Conservation (phyloP, 75 land plant genomes). For the Gnetum montanum region DNA sequence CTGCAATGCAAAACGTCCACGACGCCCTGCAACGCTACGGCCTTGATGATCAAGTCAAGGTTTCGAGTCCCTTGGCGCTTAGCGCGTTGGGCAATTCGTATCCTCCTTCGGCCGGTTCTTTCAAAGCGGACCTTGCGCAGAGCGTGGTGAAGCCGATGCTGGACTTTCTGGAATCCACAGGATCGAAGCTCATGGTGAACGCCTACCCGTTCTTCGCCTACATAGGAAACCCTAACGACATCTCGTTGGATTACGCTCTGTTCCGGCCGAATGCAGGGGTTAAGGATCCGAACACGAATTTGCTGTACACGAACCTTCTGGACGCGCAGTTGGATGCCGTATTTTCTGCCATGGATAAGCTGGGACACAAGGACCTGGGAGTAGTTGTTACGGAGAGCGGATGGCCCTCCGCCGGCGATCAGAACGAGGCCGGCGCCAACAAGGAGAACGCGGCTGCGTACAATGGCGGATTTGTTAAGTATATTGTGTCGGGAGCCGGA, state of each 20-base stretch:
- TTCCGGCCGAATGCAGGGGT: constrained; percentile 37
- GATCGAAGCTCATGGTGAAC: constrained; percentile 63
- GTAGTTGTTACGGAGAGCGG: constrained; percentile 57
- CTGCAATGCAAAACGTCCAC: constrained; percentile 63
- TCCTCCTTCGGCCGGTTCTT: constrained; percentile 58
- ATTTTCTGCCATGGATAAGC: constrained; percentile 45
- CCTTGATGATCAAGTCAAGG: constrained; percentile 32
- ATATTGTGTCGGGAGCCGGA: constrained; percentile 24
- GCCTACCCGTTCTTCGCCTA: constrained; percentile 83
- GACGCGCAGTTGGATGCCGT: constrained; percentile 88
- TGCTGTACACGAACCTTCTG: constrained; percentile 48
- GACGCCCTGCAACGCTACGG: constrained; percentile 28
- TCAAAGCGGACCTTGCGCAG: constrained; percentile 20
- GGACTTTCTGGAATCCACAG: constrained; percentile 42
- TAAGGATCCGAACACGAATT: constrained; percentile 38
- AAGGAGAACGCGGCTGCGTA: constrained; percentile 45
- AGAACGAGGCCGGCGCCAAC: constrained; percentile 35
- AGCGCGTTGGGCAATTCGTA: constrained; percentile 44
- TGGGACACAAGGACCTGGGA: constrained; percentile 26
- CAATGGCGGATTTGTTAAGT: constrained; percentile 38
- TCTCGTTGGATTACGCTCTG: constrained; percentile 67
- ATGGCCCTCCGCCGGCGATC: constrained; percentile 67
- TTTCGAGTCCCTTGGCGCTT: constrained; percentile 66
- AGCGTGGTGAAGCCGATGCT: constrained; percentile 47
- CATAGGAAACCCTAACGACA: constrained; percentile 28